Percentiles rank a stretch among this genome's conserved stretches.
Conservation (phyloP, 495 filamentous ascomycete species). For the Xylaria longipes region DNA sequence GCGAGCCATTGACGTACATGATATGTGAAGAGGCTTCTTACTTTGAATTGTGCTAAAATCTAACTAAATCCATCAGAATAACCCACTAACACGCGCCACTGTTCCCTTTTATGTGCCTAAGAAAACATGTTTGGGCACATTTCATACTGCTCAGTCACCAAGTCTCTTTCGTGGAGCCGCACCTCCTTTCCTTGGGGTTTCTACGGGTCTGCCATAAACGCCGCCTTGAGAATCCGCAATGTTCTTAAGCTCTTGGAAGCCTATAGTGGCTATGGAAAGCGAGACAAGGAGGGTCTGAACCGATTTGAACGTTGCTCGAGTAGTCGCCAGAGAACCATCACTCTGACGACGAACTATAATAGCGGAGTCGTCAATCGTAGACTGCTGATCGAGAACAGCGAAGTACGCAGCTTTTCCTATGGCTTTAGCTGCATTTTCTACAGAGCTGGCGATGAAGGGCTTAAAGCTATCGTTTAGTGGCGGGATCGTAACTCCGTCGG, state of each 20-base stretch:
- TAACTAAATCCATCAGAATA: neutral
- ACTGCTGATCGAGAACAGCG: slow-evolving; percentile 23
- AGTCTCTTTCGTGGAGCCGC: slow-evolving; percentile 22
- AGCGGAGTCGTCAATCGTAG: slow-evolving; percentile 19
- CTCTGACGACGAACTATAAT: neutral
- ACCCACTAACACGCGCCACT: neutral
- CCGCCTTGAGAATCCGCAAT: slow-evolving; percentile 20
- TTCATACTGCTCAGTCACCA: neutral
- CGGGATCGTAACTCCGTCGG: slow-evolving; percentile 1
- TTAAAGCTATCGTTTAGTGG: neutral
- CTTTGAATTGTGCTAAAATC: neutral
- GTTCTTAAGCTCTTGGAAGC: slow-evolving; percentile 21
- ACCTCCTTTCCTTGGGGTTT: slow-evolving; percentile 9
- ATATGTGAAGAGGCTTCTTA: neutral
- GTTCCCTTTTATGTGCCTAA: neutral
- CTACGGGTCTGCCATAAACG: slow-evolving; percentile 8
- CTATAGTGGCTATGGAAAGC: neutral
- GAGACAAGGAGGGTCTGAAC: slow-evolving; percentile 10
- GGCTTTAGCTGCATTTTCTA: neutral
- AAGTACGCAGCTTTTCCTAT: slow-evolving; percentile 14
- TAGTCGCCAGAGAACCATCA: neutral
- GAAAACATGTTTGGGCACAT: neutral
- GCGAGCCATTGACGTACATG: neutral
- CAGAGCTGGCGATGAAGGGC: neutral
- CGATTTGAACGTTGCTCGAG: slow-evolving; percentile 20